Evolutionary conservation across 2,329 filamentous ascomycete species (phyloP).

Genomic region (Beauveria asiatica): DNA sequence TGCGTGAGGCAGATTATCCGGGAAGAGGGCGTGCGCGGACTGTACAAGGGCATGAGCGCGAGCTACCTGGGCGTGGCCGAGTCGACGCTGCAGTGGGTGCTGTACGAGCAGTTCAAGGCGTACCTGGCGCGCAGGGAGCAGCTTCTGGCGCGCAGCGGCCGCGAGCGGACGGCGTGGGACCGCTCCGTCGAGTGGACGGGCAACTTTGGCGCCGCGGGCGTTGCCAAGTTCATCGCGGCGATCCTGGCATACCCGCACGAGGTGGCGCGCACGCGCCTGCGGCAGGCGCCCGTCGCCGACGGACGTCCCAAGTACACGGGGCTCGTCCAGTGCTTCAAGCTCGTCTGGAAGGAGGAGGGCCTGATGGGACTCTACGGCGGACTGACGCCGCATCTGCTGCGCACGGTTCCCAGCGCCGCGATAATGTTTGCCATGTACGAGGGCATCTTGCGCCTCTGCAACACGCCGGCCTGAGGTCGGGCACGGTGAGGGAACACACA

Average conservation of each 20-base stretch:
- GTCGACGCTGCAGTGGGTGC: constrained; percentile 84
- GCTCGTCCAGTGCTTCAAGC: constrained; percentile 77
- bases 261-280: constrained; percentile 73
- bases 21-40: constrained; percentile 68
- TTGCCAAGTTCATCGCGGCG: constrained; percentile 78
- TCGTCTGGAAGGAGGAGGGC: constrained; percentile 83
- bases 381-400: constrained; percentile 81
- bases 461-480: constrained; percentile 25
- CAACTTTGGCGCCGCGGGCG: constrained; percentile 69
- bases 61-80: constrained; percentile 88
- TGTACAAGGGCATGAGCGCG: constrained; percentile 86
- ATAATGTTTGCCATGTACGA: constrained; percentile 94
- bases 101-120: constrained; percentile 88
- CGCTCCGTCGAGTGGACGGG: constrained; percentile 68
- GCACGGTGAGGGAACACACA: neutral
- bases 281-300: constrained; percentile 69
- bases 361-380: constrained; percentile 81
- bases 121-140: constrained; percentile 58
- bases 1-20: constrained; percentile 76
- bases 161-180: constrained; percentile 63
- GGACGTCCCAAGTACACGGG: constrained; percentile 79
- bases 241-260: constrained; percentile 88
- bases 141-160: constrained; percentile 46
- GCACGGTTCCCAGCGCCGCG: constrained; percentile 83
- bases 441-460: constrained; percentile 43